Percentiles rank a stretch among this genome's conserved stretches.
Conservation (phyloP, 2,329 filamentous ascomycete genomes). For the Verticillium nubilum region DNA sequence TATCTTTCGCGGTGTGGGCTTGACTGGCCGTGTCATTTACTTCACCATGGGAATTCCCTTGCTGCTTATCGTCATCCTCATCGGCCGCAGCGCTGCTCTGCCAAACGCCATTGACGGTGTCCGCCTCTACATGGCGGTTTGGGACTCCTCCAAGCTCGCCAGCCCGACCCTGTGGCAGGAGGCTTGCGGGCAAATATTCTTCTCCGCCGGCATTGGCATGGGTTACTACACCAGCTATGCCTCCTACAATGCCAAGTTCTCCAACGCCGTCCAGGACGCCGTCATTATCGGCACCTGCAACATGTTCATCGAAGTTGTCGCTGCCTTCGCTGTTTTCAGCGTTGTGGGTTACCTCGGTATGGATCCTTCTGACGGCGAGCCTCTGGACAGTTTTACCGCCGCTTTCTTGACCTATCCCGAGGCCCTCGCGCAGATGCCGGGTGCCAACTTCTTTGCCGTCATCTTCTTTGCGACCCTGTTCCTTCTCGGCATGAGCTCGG, state of each 20-base stretch:
- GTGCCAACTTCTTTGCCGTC: slow-evolving; percentile 48
- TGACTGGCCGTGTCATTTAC: slow-evolving; percentile 50
- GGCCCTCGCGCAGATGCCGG: slow-evolving; percentile 49
- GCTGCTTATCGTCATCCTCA: slow-evolving; percentile 46
- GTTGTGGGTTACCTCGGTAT: slow-evolving; percentile 38
- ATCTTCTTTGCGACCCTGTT: slow-evolving; percentile 49
- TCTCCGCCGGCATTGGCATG: slow-evolving; percentile 31
- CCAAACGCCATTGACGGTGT: slow-evolving; percentile 45
- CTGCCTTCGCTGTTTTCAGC: slow-evolving; percentile 38
- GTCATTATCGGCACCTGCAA: slow-evolving; percentile 49
- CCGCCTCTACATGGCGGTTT: slow-evolving; percentile 29
- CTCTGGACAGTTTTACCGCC: slow-evolving; percentile 44
- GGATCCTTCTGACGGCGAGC: slow-evolving; percentile 21
- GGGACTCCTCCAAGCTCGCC: slow-evolving; percentile 39
- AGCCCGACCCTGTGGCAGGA: slow-evolving; percentile 46
- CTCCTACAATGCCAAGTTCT: slow-evolving; percentile 47
- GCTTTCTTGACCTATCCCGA: slow-evolving; percentile 49
- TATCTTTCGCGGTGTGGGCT: slow-evolving; percentile 49
- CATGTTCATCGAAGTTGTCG: slow-evolving; percentile 44
- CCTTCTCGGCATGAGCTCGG: slow-evolving; percentile 47
- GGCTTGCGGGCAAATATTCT: slow-evolving; percentile 41
- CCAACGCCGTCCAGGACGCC: slow-evolving; percentile 49
- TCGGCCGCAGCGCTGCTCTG: slow-evolving; percentile 43
- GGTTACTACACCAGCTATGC: slow-evolving; percentile 51
- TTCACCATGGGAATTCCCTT: slow-evolving; percentile 52